Evolutionary conservation across 2,329 filamentous ascomycete species (phyloP).

Genomic region (Myriangium duriaei): DNA sequence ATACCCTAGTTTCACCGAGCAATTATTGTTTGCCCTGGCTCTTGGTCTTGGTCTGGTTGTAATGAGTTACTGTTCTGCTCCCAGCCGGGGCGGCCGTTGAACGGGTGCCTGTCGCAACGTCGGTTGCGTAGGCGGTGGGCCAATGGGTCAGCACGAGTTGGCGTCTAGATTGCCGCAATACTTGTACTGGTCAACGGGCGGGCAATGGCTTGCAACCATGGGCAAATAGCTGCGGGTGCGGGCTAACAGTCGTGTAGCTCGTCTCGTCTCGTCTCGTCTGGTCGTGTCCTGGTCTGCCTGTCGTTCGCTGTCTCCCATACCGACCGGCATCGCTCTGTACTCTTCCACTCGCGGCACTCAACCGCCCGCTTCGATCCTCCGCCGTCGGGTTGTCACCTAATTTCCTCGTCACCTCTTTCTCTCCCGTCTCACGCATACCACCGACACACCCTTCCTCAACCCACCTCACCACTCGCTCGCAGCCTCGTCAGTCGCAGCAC

Average conservation of each 20-base stretch:
- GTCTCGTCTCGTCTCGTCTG: background rate
- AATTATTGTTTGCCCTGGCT: too few relatives aligned
- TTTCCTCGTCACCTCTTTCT: background rate
- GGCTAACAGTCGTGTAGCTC: conserved; percentile 6
- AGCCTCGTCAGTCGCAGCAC: too few relatives aligned
- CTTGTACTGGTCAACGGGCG: conserved; percentile 7
- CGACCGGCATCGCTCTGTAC: too few relatives aligned
- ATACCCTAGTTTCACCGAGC: too few relatives aligned
- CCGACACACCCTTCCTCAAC: background rate
- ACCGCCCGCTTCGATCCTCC: background rate
- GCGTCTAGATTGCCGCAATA: conserved; percentile 10
- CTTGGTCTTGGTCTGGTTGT: too few relatives aligned
- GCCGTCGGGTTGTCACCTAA: conserved; percentile 1
- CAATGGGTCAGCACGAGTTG: conserved; percentile 6
- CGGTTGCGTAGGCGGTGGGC: conserved; percentile 6
- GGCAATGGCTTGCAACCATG: conserved; percentile 10
- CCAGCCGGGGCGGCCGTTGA: background rate
- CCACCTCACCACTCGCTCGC: too few relatives aligned
- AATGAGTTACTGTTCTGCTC: too few relatives aligned
- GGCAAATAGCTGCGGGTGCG: conserved; percentile 9
- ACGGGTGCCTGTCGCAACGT: conserved; percentile 1
- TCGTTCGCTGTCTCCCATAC: background rate
- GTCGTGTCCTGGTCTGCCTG: background rate
- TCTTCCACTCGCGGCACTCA: conserved; percentile 7
- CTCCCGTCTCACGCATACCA: conserved; percentile 1